Evolutionary conservation across 345 rosid species (phyloP).

Genomic region (Eucalyptus regnans): DNA sequence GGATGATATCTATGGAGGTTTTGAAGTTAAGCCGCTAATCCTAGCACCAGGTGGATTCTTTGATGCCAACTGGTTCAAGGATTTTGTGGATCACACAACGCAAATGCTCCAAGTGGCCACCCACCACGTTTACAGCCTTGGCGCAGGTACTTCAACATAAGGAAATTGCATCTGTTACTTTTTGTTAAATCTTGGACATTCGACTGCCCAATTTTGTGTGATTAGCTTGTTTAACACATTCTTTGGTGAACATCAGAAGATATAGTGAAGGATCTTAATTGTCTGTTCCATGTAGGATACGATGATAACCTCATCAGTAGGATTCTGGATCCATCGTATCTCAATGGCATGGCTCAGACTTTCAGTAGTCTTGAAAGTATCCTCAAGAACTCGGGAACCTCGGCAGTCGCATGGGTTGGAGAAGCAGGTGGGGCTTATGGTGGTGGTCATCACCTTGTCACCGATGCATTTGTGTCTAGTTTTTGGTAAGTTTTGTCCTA

Average conservation of each 20-base stretch:
- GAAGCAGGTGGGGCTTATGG: constrained; percentile 56
- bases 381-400: constrained; percentile 15
- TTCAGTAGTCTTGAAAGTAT: constrained; percentile 18
- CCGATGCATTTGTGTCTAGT: constrained; percentile 37
- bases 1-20: constrained; percentile 7
- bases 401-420: constrained; percentile 52
- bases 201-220: neutral
- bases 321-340: constrained; percentile 33
- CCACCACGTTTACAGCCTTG: constrained; percentile 52
- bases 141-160: constrained; percentile 14
- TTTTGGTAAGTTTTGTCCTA: constrained; percentile 23
- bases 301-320: constrained; percentile 24
- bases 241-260: neutral
- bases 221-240: neutral
- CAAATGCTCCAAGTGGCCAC: constrained; percentile 26
- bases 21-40: constrained; percentile 22
- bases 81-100: constrained; percentile 11
- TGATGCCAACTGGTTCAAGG: constrained; percentile 22
- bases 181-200: neutral
- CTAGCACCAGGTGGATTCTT: constrained; percentile 47
- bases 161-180: neutral
- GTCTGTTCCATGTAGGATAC: constrained; percentile 13
- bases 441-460: constrained; percentile 36
- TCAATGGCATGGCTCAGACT: constrained; percentile 7
- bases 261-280: neutral